These are phyloP conservation scores for Solanum chacoense DNA, from an alignment of 305 asterid genomes.

Conservation along the genomic window DNA sequence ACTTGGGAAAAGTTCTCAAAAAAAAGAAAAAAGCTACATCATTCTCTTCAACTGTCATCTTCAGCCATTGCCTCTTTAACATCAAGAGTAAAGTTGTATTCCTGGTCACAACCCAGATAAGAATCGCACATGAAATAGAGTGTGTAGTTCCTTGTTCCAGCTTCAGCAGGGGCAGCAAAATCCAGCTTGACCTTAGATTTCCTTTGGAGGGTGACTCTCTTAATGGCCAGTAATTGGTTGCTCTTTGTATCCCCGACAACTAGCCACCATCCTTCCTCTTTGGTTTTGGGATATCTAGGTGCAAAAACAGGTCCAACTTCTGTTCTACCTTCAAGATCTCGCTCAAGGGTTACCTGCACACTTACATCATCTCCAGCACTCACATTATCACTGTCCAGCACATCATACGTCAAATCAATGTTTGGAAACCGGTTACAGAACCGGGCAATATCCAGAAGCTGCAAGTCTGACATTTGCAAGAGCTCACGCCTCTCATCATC, in stretches of 20 bases:
- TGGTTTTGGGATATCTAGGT: slow-evolving; percentile 71
- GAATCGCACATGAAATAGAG: slow-evolving; percentile 94
- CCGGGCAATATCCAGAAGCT: slow-evolving; percentile 73
- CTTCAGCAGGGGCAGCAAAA: slow-evolving; percentile 61
- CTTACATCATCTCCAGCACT: slow-evolving; percentile 38
- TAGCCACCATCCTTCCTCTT: slow-evolving; percentile 99
- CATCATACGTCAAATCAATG: slow-evolving; percentile 67
- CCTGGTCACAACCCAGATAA: slow-evolving; percentile 87
- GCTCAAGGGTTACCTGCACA: slow-evolving; percentile 56
- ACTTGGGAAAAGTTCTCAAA: not conserved
- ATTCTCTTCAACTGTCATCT: slow-evolving; percentile 18
- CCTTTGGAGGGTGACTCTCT: slow-evolving; percentile 76
- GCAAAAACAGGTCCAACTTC: slow-evolving; percentile 92
- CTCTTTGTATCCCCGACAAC: slow-evolving; percentile 85
- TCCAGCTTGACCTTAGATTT: slow-evolving; percentile 63
- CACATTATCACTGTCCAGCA: slow-evolving; percentile 35
- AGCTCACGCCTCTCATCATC: slow-evolving; percentile 86
- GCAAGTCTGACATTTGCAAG: slow-evolving; percentile 70
- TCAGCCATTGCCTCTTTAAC: slow-evolving; percentile 40
- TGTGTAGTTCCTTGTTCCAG: slow-evolving; percentile 55
- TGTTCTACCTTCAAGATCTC: slow-evolving; percentile 74
- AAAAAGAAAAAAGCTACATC: not conserved
- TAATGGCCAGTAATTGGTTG: slow-evolving; percentile 79
- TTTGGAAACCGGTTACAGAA: slow-evolving; percentile 87
- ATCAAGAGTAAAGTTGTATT: slow-evolving; percentile 57